These are phyloP conservation scores for Talaromyces pinophilus DNA, from an alignment of 2,329 filamentous ascomycete genomes.

Conservation along the genomic window DNA sequence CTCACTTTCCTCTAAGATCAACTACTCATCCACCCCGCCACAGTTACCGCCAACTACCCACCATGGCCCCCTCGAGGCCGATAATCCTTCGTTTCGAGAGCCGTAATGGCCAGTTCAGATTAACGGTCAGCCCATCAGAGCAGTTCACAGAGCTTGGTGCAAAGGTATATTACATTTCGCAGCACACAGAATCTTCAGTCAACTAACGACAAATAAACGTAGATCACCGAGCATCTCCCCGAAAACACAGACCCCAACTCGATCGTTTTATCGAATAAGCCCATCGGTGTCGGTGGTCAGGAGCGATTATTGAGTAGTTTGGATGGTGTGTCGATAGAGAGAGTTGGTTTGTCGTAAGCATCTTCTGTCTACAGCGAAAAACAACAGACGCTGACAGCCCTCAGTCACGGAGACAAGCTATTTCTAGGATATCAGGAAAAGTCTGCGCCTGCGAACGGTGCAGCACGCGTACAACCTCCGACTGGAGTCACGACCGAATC, in stretches of 20 bases:
- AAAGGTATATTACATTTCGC: slow-evolving; percentile 39
- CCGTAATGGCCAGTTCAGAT: slow-evolving; percentile 87
- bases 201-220: background rate
- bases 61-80: slow-evolving; percentile 43
- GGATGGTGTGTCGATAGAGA: slow-evolving; percentile 56
- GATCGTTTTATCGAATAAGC: slow-evolving; percentile 61
- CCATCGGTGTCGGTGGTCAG: slow-evolving; percentile 58
- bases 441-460: slow-evolving; percentile 53
- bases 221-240: slow-evolving; percentile 63
- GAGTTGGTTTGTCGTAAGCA: slow-evolving; percentile 60
- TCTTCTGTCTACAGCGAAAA: background rate
- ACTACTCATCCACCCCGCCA: background rate
- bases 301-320: slow-evolving; percentile 55
- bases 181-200: slow-evolving; percentile 24
- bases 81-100: slow-evolving; percentile 89
- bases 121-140: slow-evolving; percentile 72
- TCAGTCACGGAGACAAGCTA: slow-evolving; percentile 84
- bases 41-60: slow-evolving; percentile 17
- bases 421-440: slow-evolving; percentile 77
- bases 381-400: background rate
- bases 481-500: slow-evolving; percentile 30
- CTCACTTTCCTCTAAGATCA: background rate
- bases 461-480: slow-evolving; percentile 32
- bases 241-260: slow-evolving; percentile 56
- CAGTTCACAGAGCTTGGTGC: slow-evolving; percentile 64